Evolutionary conservation across 2,329 filamentous ascomycete genomes (phyloP).

Genomic region (Penicillium freii): DNA sequence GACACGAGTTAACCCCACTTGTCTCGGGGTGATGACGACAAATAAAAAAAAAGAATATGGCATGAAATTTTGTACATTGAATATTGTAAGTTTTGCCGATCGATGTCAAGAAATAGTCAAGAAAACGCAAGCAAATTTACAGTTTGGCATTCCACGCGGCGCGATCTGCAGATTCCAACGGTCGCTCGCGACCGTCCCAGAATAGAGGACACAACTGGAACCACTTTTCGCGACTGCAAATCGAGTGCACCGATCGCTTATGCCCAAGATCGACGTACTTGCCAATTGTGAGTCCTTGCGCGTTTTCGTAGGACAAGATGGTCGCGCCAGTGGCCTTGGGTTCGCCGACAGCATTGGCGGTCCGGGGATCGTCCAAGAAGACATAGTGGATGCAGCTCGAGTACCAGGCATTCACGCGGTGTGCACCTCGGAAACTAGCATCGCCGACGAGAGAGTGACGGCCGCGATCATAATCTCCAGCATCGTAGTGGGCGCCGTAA

Average conservation of each 20-base stretch:
- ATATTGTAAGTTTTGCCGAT: neutral
- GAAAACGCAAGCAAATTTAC: slow-evolving; percentile 21
- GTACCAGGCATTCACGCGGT: slow-evolving; percentile 59
- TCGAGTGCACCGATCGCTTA: slow-evolving; percentile 56
- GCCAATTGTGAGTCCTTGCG: slow-evolving; percentile 69
- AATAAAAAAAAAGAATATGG: neutral
- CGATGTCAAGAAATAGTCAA: neutral
- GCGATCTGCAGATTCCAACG: slow-evolving; percentile 46
- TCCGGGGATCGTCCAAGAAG: slow-evolving; percentile 59
- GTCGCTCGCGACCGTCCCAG: slow-evolving; percentile 49
- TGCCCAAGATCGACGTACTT: slow-evolving; percentile 71
- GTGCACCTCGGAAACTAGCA: slow-evolving; percentile 53
- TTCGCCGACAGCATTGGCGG: slow-evolving; percentile 58
- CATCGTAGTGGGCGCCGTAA: slow-evolving; percentile 58
- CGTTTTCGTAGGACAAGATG: slow-evolving; percentile 71
- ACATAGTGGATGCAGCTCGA: slow-evolving; percentile 58
- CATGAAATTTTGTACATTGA: slow-evolving; percentile 6
- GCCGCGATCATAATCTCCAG: slow-evolving; percentile 58
- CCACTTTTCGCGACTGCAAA: slow-evolving; percentile 26
- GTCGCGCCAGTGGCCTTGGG: slow-evolving; percentile 69
- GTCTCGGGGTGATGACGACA: neutral
- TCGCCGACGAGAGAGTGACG: slow-evolving; percentile 61
- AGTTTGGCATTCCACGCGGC: slow-evolving; percentile 50
- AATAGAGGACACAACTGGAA: slow-evolving; percentile 48
- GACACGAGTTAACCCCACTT: slow-evolving; percentile 1